Base-by-base conservation (phyloP, 495 filamentous ascomycete genomes). In the Neurospora sp. region DNA sequence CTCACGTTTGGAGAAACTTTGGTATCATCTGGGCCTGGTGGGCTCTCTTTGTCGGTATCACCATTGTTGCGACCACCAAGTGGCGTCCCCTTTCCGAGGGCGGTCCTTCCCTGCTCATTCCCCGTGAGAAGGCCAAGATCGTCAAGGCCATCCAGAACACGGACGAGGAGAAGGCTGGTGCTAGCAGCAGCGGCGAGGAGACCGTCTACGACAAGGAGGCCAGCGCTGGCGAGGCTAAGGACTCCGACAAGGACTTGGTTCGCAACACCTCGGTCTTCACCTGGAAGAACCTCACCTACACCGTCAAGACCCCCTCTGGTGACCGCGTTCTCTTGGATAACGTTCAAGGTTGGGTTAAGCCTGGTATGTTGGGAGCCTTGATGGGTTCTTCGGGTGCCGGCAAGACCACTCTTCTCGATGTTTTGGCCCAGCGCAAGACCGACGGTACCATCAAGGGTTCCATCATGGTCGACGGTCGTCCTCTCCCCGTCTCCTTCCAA, bases 311-410 rank as follows among this genome's bases (percentile, higher is more conserved):
- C 4, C 83, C 86, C 0, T 84, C 83, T 16, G 89, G 88, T 53
- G 86, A 91, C 20, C 82, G 75, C 9, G 40, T 85, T 20, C 71
- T 96, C 3, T 85, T 96, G 27, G 89, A 94, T 75, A 83, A 86
- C 17, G 87, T 95, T 40, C 88, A 86, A 61, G 93, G 93, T 3
- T 94, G 89, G 80, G 92, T 91, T 14, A 94, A 92, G 78, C 93
- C 93, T 3, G 93, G 93, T 68, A 82, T 90, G 27, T 87, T 96
- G 84, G 89, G 91, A 69, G 93, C 93, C 8, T 80, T 95, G 20
- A 93, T 96, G 87, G 93, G 93, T 70, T 91, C 91, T 14, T 93
- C 90, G 14, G 93, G 93, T 69, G 93, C 93, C 27, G 93, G 92
- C 20, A 92, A 91, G 78, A 91, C 90, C 0, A 90, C 89, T 0